A percentile compares a stretch with the other conserved stretches of the same genome.
Evolutionary conservation across 495 filamentous ascomycete genomes (phyloP).

Genomic region (Penicillium salamii): DNA sequence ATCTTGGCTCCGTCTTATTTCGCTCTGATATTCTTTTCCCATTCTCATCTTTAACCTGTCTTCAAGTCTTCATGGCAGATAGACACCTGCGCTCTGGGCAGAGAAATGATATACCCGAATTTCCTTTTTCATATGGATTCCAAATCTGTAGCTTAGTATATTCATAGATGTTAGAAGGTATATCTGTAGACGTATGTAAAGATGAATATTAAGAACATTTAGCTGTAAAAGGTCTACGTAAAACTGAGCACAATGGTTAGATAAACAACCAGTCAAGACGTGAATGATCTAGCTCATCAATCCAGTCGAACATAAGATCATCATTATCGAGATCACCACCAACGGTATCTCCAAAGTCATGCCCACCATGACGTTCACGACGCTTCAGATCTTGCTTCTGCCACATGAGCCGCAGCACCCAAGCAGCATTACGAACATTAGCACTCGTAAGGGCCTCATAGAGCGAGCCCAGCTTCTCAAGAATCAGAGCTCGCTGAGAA

Average conservation of each 20-base stretch:
- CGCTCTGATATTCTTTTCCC: slow-evolving; percentile 19
- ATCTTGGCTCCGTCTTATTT: slow-evolving; percentile 3
- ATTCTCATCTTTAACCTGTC: not conserved
- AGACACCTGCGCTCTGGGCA: not conserved
- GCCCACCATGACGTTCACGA: slow-evolving; percentile 2
- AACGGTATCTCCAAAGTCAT: not conserved
- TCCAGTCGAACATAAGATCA: slow-evolving; percentile 43
- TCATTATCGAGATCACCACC: slow-evolving; percentile 10
- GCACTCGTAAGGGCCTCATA: slow-evolving; percentile 43
- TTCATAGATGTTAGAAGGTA: too few relatives aligned
- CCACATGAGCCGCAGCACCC: slow-evolving; percentile 48
- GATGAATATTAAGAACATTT: not conserved
- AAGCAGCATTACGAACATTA: slow-evolving; percentile 47
- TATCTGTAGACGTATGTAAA: not conserved
- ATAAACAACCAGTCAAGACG: slow-evolving; percentile 48
- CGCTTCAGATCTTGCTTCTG: slow-evolving; percentile 38
- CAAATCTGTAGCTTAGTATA: too few relatives aligned
- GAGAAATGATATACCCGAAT: slow-evolving; percentile 26
- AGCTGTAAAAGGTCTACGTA: too few relatives aligned
- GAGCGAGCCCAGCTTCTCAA: slow-evolving; percentile 34
- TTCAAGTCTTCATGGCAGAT: slow-evolving; percentile 4
- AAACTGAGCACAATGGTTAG: slow-evolving; percentile 19
- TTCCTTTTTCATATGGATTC: not conserved
- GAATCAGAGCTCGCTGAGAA: slow-evolving; percentile 32
- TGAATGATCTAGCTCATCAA: slow-evolving; percentile 45